Base-by-base conservation (phyloP, 1,284 basidiomycete genomes). In the Sphagnurus paluster region DNA sequence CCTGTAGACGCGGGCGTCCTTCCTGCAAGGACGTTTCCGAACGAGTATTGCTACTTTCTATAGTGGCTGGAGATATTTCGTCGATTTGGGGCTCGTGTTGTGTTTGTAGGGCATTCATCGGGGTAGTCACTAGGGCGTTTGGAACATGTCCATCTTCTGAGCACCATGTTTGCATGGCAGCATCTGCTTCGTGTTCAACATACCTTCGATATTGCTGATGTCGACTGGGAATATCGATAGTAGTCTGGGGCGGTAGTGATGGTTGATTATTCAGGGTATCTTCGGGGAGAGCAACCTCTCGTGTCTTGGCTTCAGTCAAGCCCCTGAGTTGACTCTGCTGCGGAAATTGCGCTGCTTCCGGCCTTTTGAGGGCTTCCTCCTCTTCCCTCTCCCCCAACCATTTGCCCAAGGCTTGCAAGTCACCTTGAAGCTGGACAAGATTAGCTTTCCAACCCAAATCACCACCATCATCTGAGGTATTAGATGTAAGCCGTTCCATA, bases 381-480 rank as follows among this genome's bases (percentile, higher is more conserved):
- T 38, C 45, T 51, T 63, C 62, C 41, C 54, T 55, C 23, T 55
- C 48, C 7, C 45, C 38, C 19, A 61, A 40, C 61, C 59, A 65
- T 36, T 55, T 28, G 16, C 51, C 53, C 13, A 64, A 40, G n/a
- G 49, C 38, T 13, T 50, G 51, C 9, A 65, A 23, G 44, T 59
- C 60, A 19, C 52, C 53, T 50, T 59, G 54, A 23, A 60, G 44
- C 11, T 52, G 50, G 7, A 16, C 38, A 2, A 60, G 41, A 10
- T 51, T 49, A 14, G 48, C 45, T 37, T 52, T 42, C 49, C 49
- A 56, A 21, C 48, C 39, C 44, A 49, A 55, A 14, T 47, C 39
- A 34, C 39, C 45, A 24, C 30, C 45, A 2, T 19, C 25, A 2
- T 33, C 42, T 13, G 26, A 14, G 9, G 5, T 36, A 24, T 32